Evolutionary conservation across 495 filamentous ascomycete species (phyloP), one percentile per base, ranked within the genome.

Genomic region (Talaromyces proteolyticus): DNA sequence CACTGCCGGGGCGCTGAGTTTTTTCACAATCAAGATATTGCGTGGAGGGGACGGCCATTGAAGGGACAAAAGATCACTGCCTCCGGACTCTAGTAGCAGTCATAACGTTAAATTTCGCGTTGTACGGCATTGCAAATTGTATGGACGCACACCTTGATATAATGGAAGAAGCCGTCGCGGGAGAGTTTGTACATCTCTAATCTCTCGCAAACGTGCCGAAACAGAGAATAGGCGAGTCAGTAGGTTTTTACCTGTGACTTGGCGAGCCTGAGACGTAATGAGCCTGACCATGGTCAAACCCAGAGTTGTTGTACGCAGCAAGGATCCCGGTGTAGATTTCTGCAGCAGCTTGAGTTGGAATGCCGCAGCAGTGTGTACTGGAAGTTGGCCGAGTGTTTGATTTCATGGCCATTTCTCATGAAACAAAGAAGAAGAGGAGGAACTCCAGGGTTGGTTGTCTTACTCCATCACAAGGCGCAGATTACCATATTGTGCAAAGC

Each of bases 21-120:
- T 98, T 61, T 91, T 90, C 50, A 95, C 85, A 38, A 97, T 71
- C 44, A 98, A 78, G 50, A 98, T 75, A 62, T 97, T 97, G 47
- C 88, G 83, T 1, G 90, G 94, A 20, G 91, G 89, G 26, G 81
- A 78, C 3, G 89, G 88, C 93, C 93, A 98, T 68, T 85, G 81
- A 11, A 98, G 78, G 48, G 85, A 86, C 42, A 96, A 79, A 3
- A 98, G 78, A 49, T 81, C 79, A 54, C 76, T 75, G 21, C 70
- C 57, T 16, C 55, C 62, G 19, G 76, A 79, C 65, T 82, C 81
- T 84, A 40, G 14, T 49, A 38, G 23, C 10, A 40, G 24, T 42
- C 14, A 25, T 19, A n/a, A n/a, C n/a, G n/a, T 14, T 50, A 20
- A 50, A 41, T 22, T 26, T 44, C 36, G 6, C 11, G 20, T n/a